Evolutionary conservation across 805 yeast species (phyloP).

Genomic region (Lipomyces chichibuensis): DNA sequence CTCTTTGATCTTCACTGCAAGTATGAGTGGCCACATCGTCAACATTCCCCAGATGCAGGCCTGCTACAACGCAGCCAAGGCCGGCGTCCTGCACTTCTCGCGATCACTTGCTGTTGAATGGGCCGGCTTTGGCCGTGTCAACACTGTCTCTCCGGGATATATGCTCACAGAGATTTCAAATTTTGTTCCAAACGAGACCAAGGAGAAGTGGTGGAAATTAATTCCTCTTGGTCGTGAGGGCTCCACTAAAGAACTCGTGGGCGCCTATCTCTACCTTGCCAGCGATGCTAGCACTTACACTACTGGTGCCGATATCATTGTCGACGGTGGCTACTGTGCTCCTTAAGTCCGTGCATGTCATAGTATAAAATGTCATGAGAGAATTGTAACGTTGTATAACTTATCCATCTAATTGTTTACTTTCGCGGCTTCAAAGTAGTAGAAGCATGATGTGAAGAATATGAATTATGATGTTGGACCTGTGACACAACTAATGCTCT

Average conservation of each 20-base stretch:
- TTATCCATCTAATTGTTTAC: neutral
- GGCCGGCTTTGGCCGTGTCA: slow-evolving; percentile 86
- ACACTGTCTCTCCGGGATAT: slow-evolving; percentile 85
- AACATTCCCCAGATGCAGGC: slow-evolving; percentile 88
- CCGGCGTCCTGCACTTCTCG: slow-evolving; percentile 75
- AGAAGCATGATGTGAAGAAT: neutral
- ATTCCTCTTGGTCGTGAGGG: slow-evolving; percentile 77
- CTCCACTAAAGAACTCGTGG: slow-evolving; percentile 70
- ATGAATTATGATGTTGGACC: neutral
- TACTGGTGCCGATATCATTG: slow-evolving; percentile 73
- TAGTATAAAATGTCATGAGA: neutral
- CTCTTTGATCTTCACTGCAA: slow-evolving; percentile 80
- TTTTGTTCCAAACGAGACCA: slow-evolving; percentile 38
- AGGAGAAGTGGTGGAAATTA: slow-evolving; percentile 47
- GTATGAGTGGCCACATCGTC: slow-evolving; percentile 87
- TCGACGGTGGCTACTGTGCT: slow-evolving; percentile 63
- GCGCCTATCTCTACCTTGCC: slow-evolving; percentile 64
- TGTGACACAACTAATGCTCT: too few species aligned
- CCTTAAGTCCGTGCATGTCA: slow-evolving; percentile 13
- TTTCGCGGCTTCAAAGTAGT: too few species aligned
- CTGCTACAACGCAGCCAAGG: slow-evolving; percentile 83
- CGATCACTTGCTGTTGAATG: slow-evolving; percentile 84
- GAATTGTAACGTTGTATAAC: neutral
- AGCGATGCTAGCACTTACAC: slow-evolving; percentile 80
- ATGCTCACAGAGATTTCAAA: slow-evolving; percentile 64